phyloP scores from a whole-genome alignment of 208 protist species.

The Angomonas desouzai region DNA sequence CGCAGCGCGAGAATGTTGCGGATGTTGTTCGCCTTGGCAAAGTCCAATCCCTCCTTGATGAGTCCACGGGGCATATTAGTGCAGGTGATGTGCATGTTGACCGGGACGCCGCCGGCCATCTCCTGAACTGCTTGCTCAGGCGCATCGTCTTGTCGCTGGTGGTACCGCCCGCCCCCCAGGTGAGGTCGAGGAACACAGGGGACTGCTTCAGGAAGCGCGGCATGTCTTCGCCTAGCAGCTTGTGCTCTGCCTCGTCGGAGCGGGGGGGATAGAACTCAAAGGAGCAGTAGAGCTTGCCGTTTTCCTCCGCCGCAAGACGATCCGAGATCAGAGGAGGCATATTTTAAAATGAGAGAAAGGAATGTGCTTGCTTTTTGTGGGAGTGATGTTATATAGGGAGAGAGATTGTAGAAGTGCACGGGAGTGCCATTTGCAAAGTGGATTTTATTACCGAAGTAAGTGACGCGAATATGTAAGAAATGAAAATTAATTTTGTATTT shows the following conservation, averaged over 20 bases:
- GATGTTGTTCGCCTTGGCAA: conserved; percentile 84
- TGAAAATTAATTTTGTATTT: background rate
- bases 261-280: conserved; percentile 97
- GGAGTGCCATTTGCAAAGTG: no score
- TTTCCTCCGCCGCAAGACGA: conserved; percentile 32
- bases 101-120: conserved; percentile 43
- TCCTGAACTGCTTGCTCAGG: conserved; percentile 88
- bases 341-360: background rate
- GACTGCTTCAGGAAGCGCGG: conserved; percentile 77
- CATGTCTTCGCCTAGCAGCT: conserved; percentile 72
- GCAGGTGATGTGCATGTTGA: conserved; percentile 94
- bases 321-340: conserved; percentile 27
- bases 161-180: conserved; percentile 94
- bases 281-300: conserved; percentile 72
- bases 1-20: conserved; percentile 96
- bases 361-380: background rate
- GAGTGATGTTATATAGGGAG: background rate
- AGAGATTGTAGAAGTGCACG: no score
- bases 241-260: conserved; percentile 80
- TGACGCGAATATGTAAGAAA: background rate
- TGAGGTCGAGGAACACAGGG: conserved; percentile 95
- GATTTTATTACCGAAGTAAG: no score
- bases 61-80: conserved; percentile 85
- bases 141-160: conserved; percentile 77
- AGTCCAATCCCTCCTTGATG: conserved; percentile 72